A percentile compares a stretch with the other conserved stretches of the same genome.
phyloP scores from a whole-genome alignment of 139 green algal genomes.

The Chlorella sp. region DNA sequence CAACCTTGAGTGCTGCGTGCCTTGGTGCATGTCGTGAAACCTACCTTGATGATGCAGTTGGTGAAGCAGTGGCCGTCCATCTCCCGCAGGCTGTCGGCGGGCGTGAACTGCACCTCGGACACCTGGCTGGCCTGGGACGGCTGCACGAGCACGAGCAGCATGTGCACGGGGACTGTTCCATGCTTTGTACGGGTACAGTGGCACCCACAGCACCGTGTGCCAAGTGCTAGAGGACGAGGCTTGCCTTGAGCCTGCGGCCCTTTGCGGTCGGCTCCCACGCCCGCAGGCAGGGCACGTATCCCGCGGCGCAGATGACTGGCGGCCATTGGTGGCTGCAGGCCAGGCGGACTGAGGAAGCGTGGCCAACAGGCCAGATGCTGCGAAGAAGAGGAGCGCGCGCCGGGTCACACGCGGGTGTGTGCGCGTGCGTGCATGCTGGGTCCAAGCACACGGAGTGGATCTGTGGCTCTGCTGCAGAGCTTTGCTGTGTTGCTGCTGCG shows the following conservation, averaged over 20 bases:
- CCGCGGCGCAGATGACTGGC: not conserved
- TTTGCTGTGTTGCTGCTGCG: no score
- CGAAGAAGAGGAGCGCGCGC: no score
- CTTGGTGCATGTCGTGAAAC: no score
- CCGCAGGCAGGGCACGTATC: slow-evolving; percentile 3
- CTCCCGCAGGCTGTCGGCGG: not conserved
- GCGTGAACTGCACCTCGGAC: not conserved
- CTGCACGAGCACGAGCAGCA: not conserved
- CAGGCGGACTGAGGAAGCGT: not conserved
- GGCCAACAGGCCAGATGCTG: no score
- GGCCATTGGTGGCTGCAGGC: not conserved
- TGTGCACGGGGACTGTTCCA: not conserved
- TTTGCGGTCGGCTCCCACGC: not conserved
- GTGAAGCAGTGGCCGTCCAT: not conserved
- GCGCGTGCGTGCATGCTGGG: no score
- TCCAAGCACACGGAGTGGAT: no score
- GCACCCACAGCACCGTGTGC: no score
- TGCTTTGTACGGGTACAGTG: no score
- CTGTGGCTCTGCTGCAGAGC: no score
- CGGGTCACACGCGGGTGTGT: no score
- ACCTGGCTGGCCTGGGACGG: not conserved
- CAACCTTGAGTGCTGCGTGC: no score
- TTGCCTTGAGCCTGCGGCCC: not conserved
- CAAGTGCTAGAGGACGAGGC: no score
- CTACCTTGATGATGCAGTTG: not conserved